phyloP scores from a whole-genome alignment of 78 protist genomes.

The Bigelowiella natans region DNA sequence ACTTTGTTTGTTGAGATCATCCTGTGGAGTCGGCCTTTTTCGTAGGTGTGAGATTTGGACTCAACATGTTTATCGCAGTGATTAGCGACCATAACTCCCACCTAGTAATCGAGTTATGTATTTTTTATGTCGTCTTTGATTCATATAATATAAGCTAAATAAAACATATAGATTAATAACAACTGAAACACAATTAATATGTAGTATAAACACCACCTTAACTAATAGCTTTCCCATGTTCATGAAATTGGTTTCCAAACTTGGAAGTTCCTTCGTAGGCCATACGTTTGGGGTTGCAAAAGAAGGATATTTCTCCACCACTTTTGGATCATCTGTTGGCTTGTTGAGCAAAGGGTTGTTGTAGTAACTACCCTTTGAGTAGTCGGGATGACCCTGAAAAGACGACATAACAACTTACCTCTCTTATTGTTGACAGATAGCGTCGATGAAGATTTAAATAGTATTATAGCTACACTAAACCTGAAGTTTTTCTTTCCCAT shows the following conservation, averaged over 20 bases:
- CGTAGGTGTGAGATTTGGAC: neutral
- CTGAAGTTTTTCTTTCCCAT: constrained; percentile 1
- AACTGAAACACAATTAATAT: neutral
- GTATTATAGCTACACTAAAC: neutral
- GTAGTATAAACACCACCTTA: neutral
- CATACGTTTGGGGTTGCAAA: neutral
- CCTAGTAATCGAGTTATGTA: no score
- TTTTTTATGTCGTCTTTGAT: neutral
- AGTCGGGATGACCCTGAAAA: neutral
- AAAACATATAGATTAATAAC: neutral
- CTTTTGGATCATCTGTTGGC: neutral
- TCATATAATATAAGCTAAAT: neutral
- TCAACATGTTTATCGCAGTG: neutral
- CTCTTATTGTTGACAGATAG: no score
- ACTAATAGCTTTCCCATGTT: neutral
- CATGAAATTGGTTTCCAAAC: neutral
- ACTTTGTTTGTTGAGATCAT: neutral
- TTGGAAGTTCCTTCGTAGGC: neutral
- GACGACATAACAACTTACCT: no score
- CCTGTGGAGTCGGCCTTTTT: neutral
- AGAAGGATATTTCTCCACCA: neutral
- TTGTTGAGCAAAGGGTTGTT: neutral
- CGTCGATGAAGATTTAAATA: no score
- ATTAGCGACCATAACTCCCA: neutral
- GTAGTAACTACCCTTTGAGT: constrained; percentile 10